These are phyloP conservation scores for Thinopyrum elongatum DNA, from an alignment of 176 grass and related monocot genomes.

Conservation along the genomic window DNA sequence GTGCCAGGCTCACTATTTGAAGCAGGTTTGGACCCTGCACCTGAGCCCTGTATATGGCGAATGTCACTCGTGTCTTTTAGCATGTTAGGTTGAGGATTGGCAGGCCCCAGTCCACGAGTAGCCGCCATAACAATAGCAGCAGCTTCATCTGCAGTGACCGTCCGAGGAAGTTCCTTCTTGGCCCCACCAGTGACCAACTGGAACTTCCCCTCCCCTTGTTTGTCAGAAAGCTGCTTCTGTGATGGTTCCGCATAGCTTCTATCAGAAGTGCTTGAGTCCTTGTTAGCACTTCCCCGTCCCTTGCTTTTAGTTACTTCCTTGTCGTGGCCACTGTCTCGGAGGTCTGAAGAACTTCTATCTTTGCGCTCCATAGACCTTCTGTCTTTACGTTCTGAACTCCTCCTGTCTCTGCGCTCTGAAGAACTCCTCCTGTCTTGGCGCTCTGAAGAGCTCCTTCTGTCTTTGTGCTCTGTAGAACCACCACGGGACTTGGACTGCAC, in stretches of 20 bases:
- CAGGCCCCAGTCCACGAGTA: conserved; percentile 67
- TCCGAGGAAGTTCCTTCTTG: conserved; percentile 50
- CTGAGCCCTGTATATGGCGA: conserved; percentile 26
- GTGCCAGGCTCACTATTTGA: conserved; percentile 43
- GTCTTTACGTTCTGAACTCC: not conserved
- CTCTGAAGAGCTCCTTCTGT: conserved; percentile 24
- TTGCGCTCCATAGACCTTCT: conserved; percentile 6
- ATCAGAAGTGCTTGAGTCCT: conserved; percentile 30
- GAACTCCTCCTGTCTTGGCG: conserved; percentile 24
- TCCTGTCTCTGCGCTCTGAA: conserved; percentile 15
- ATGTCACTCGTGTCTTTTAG: conserved; percentile 8
- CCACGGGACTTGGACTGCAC: conserved; percentile 35
- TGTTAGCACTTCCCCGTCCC: not conserved
- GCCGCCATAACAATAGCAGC: conserved; percentile 87
- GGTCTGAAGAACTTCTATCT: conserved; percentile 5
- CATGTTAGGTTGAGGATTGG: conserved; percentile 29
- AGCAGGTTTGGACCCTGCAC: conserved; percentile 27
- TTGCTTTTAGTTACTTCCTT: conserved; percentile 37
- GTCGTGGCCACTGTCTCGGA: conserved; percentile 5
- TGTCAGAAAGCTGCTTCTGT: conserved; percentile 43
- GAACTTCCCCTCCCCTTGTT: conserved; percentile 53
- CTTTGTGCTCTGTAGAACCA: conserved; percentile 4
- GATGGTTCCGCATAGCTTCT: conserved; percentile 45
- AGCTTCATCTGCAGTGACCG: conserved; percentile 78
- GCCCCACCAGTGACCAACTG: conserved; percentile 47